A percentile compares a stretch with the other conserved stretches of the same genome.
Evolutionary conservation across 345 rosid species (phyloP).

Genomic region (Kernera saxatilis): DNA sequence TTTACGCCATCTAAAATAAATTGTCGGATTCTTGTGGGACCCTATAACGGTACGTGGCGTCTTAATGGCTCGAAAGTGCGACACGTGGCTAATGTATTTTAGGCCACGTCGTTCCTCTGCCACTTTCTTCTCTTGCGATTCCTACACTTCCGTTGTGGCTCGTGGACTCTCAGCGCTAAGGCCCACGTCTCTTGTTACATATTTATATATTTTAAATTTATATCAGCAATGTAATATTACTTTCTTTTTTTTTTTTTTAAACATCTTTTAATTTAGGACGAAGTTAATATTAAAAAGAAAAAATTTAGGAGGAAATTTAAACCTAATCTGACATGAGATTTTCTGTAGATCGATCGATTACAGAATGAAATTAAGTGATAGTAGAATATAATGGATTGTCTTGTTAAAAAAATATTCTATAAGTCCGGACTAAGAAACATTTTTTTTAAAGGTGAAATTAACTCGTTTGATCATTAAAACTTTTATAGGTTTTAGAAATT

Average conservation of each 20-base stretch:
- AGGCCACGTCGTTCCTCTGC: neutral
- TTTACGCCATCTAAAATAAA: slow-evolving; percentile 14
- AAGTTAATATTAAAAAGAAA: too few species aligned
- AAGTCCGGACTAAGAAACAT: too few species aligned
- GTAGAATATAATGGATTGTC: too few species aligned
- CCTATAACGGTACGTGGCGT: neutral
- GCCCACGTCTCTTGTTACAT: neutral
- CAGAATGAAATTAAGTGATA: too few species aligned
- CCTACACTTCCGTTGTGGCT: neutral
- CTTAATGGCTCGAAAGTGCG: neutral
- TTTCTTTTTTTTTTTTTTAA: neutral
- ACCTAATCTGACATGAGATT: neutral
- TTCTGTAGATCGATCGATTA: too few species aligned
- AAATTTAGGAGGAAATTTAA: neutral
- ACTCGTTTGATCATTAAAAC: too few species aligned
- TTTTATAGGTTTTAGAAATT: too few species aligned
- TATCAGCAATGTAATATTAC: neutral
- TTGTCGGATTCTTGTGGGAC: slow-evolving; percentile 13
- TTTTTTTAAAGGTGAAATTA: too few species aligned
- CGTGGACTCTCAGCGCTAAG: neutral
- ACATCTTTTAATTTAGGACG: neutral
- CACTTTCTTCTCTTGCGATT: neutral
- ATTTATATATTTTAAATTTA: neutral
- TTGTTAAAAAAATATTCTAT: too few species aligned
- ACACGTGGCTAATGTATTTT: neutral